Conservation (phyloP, 2,329 filamentous ascomycete genomes). For the Teratosphaeria gauchensis region DNA sequence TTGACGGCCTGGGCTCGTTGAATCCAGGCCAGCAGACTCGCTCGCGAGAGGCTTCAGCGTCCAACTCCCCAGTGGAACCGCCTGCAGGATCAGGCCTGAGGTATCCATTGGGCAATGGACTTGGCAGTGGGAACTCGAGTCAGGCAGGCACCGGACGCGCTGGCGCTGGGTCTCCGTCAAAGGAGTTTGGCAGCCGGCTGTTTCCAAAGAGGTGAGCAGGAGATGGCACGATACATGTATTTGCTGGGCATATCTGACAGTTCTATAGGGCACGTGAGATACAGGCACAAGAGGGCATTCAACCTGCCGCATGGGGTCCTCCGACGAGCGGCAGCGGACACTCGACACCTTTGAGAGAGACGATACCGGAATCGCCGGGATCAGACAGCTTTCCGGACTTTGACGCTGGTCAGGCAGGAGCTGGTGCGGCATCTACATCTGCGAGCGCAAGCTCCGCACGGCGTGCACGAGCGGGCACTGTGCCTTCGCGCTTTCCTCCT, state of each 20-base stretch:
- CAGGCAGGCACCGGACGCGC: slow-evolving; percentile 55
- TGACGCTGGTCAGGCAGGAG: slow-evolving; percentile 32
- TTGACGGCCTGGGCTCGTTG: slow-evolving; percentile 67
- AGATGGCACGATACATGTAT: neutral
- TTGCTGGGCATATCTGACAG: slow-evolving; percentile 5
- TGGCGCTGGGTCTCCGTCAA: slow-evolving; percentile 91
- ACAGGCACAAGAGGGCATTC: slow-evolving; percentile 86
- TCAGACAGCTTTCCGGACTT: slow-evolving; percentile 90
- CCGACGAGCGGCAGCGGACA: slow-evolving; percentile 93
- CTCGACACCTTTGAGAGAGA: slow-evolving; percentile 91
- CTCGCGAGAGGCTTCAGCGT: slow-evolving; percentile 70
- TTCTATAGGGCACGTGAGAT: slow-evolving; percentile 81
- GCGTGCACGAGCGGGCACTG: slow-evolving; percentile 81
- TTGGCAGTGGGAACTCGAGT: slow-evolving; percentile 40
- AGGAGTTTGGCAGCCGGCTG: slow-evolving; percentile 73
- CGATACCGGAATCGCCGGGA: slow-evolving; percentile 91
- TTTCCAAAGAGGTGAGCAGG: slow-evolving; percentile 78
- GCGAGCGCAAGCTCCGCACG: slow-evolving; percentile 34
- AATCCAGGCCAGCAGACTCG: slow-evolving; percentile 46
- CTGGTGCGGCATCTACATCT: slow-evolving; percentile 13
- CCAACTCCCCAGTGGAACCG: slow-evolving; percentile 70
- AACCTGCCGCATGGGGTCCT: slow-evolving; percentile 72
- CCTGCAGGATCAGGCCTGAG: slow-evolving; percentile 54
- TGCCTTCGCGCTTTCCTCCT: slow-evolving; percentile 89
- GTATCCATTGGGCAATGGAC: slow-evolving; percentile 60